phyloP scores from a whole-genome alignment of 1,139 yeast species.

The Suzukiozyma palmioleophila region DNA sequence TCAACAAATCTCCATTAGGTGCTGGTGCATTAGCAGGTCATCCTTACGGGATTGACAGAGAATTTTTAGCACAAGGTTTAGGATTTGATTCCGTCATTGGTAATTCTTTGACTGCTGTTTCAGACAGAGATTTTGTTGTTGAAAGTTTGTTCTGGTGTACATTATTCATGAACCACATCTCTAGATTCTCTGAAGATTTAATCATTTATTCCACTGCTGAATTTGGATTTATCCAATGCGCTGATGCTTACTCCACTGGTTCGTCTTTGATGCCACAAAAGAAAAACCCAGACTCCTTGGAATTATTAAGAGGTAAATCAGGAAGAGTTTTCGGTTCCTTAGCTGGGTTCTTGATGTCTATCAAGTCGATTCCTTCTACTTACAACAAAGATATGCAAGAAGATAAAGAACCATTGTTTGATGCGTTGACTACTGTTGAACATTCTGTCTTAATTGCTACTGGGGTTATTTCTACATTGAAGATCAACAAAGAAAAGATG shows the following conservation, averaged over 20 bases:
- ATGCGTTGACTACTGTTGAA: slow-evolving; percentile 82
- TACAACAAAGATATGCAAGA: slow-evolving; percentile 98
- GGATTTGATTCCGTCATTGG: slow-evolving; percentile 87
- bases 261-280: slow-evolving; percentile 98
- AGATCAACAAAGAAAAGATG: slow-evolving; percentile 72
- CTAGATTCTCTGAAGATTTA: slow-evolving; percentile 90
- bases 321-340: slow-evolving; percentile 96
- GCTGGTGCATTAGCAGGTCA: slow-evolving; percentile 99
- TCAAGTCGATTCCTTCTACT: slow-evolving; percentile 94
- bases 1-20: slow-evolving; percentile 89
- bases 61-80: slow-evolving; percentile 71
- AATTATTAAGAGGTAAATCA: slow-evolving; percentile 90
- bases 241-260: slow-evolving; percentile 98
- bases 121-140: slow-evolving; percentile 95
- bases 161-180: slow-evolving; percentile 88
- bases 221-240: slow-evolving; percentile 86
- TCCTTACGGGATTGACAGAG: slow-evolving; percentile 96
- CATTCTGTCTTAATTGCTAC: slow-evolving; percentile 93
- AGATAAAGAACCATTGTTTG: slow-evolving; percentile 96
- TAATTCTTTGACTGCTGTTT: slow-evolving; percentile 89
- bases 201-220: slow-evolving; percentile 96
- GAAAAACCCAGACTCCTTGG: slow-evolving; percentile 96
- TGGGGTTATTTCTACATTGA: slow-evolving; percentile 87
- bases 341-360: slow-evolving; percentile 92
- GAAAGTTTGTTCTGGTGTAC: slow-evolving; percentile 98